These are phyloP conservation scores for Lathyrus tuberosus DNA, from an alignment of 306 rosid species.

Conservation along the genomic window DNA sequence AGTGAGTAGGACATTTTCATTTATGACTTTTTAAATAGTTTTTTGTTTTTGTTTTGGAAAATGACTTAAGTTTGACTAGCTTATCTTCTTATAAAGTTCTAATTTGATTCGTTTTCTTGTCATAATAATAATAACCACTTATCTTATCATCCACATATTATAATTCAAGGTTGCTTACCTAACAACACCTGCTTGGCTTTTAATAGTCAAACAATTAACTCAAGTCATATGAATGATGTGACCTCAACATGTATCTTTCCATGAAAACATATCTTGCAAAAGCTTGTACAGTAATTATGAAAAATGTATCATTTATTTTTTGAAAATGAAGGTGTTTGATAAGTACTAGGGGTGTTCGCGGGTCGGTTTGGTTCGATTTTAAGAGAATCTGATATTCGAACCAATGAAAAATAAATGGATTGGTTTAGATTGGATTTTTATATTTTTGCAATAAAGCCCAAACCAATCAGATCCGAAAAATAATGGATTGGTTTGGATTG, in stretches of 20 bases:
- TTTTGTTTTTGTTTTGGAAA: too few species aligned
- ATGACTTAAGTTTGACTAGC: slow-evolving; percentile 16
- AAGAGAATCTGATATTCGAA: too few species aligned
- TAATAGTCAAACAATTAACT: background rate
- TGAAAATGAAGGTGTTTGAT: background rate
- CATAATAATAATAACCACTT: slow-evolving; percentile 24
- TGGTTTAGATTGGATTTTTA: too few species aligned
- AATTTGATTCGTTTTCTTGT: slow-evolving; percentile 31
- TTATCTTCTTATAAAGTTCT: slow-evolving; percentile 30
- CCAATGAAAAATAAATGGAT: too few species aligned
- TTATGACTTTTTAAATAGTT: slow-evolving; percentile 2
- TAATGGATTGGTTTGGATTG: too few species aligned
- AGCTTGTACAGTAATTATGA: background rate
- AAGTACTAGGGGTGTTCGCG: too few species aligned
- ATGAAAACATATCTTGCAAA: background rate
- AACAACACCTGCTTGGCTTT: slow-evolving; percentile 12
- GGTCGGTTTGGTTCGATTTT: too few species aligned
- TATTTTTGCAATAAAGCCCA: too few species aligned
- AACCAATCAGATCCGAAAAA: too few species aligned
- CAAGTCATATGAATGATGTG: background rate
- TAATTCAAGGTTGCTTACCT: slow-evolving; percentile 1
- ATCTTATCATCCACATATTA: slow-evolving; percentile 25
- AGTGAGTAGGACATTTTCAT: background rate
- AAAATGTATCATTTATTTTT: background rate
- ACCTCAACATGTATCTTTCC: background rate